Evolutionary conservation across 2,329 filamentous ascomycete species (phyloP), one percentile per base, ranked within the genome.

Genomic region (Ascochyta pisi): DNA sequence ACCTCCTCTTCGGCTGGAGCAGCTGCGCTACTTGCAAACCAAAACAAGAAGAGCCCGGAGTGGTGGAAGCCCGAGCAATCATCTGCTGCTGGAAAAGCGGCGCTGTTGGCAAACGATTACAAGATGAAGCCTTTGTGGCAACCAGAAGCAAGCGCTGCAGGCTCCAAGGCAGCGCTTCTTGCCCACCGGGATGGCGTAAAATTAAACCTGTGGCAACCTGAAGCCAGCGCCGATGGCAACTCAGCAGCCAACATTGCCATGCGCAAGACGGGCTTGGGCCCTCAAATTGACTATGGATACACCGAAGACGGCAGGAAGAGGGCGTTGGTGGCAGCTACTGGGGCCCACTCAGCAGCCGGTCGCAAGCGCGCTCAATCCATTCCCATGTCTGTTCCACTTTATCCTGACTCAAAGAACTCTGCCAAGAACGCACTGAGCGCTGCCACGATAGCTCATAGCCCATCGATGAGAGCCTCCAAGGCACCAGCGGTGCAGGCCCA

Each of bases 281-380:
- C 79, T 5, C 75, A 79, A 52, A 68, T 77, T 26, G 79, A 81
- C 66, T 77, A 78, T 60, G 78, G 78, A 33, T 78, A 79, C 61
- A 80, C 76, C 19, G 76, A 75, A 9, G 75, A 87, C 24, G 82
- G 83, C 40, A 82, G 81, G 33, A 84, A 85, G 58, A 87, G 85
- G 56, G 92, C 92, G 1, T 80, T 94, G 42, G 79, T 85, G 33
- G 92, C 92, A 38, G 92, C 92, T 12, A 89, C 88, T 45, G 90
- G 87, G 26, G 91, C 91, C n/a, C 87, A 92, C 78, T 81, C 85
- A 26, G 81, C 66, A 8, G 68, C 68, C 13, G 59, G 78, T 42
- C 83, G 88, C 54, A 83, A 83, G 56, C 83, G 90, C 58, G 83
- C 90, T 6, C 84, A 82, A 22, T 92, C 90, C 0, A 84, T 83